Conservation (phyloP, 441 rosid genomes). For the Adansonia rubrostipa region DNA sequence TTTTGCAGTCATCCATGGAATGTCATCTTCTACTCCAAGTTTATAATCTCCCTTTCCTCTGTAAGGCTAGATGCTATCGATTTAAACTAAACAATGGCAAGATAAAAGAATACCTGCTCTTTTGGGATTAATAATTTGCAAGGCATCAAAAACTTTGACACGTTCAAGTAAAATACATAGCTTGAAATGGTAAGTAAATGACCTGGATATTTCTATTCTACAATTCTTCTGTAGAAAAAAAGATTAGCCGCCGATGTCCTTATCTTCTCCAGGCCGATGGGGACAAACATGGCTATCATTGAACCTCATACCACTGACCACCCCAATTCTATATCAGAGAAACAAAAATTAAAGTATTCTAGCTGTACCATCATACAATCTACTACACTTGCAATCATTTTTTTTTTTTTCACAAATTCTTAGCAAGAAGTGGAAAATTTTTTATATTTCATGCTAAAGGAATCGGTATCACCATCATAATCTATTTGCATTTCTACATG, state of each 20-base stretch:
- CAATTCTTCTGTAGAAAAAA: conserved; percentile 87
- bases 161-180: conserved; percentile 26
- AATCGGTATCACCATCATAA: neutral
- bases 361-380: neutral
- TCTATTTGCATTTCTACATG: neutral
- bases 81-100: conserved; percentile 32
- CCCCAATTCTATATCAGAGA: conserved; percentile 72
- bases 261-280: conserved; percentile 76
- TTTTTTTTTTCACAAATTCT: neutral
- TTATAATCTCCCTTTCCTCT: conserved; percentile 23
- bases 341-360: conserved; percentile 8
- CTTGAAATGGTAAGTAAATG: conserved; percentile 24
- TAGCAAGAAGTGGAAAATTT: neutral
- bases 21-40: conserved; percentile 29
- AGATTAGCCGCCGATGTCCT: conserved; percentile 93
- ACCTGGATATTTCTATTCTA: conserved; percentile 42
- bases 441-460: neutral
- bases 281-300: conserved; percentile 79
- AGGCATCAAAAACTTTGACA: conserved; percentile 30
- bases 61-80: conserved; percentile 21
- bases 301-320: conserved; percentile 49
- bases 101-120: conserved; percentile 45
- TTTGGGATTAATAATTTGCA: conserved; percentile 23
- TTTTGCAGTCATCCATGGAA: conserved; percentile 39
- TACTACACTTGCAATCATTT: neutral